Evolutionary conservation across 306 rosid species (phyloP).

Genomic region (Geum urbanum): DNA sequence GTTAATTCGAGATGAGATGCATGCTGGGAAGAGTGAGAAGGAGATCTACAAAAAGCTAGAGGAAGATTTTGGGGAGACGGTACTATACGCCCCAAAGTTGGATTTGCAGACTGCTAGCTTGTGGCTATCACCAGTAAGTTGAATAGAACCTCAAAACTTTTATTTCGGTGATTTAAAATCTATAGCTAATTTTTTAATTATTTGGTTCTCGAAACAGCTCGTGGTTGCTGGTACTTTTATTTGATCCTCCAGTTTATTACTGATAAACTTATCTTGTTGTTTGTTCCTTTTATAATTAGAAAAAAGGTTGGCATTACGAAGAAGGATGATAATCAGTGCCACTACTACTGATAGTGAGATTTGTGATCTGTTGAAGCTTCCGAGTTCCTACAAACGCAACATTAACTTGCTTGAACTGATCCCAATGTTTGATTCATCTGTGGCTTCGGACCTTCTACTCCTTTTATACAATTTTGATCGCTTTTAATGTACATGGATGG

Average conservation of each 20-base stretch:
- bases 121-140: constrained; percentile 83
- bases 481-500: no score
- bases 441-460: no score
- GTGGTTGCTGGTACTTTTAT: constrained; percentile 48
- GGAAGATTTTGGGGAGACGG: constrained; percentile 76
- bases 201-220: constrained; percentile 31
- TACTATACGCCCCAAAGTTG: constrained; percentile 79
- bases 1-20: constrained; percentile 92
- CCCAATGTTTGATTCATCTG: no score
- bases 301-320: no score
- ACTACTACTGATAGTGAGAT: not conserved
- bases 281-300: no score
- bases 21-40: constrained; percentile 64
- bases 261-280: no score
- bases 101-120: constrained; percentile 92
- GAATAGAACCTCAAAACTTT: not conserved
- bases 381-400: not conserved
- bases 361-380: not conserved
- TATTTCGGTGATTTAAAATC: not conserved
- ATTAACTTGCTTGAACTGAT: not conserved
- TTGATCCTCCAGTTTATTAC: no score
- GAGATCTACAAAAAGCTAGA: constrained; percentile 80
- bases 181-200: not conserved
- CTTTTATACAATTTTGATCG: no score
- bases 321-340: no score